Evolutionary conservation across 1,284 basidiomycete species (phyloP), one percentile per base, ranked within the genome.

Genomic region (Apiotrichum akiyoshidainum): DNA sequence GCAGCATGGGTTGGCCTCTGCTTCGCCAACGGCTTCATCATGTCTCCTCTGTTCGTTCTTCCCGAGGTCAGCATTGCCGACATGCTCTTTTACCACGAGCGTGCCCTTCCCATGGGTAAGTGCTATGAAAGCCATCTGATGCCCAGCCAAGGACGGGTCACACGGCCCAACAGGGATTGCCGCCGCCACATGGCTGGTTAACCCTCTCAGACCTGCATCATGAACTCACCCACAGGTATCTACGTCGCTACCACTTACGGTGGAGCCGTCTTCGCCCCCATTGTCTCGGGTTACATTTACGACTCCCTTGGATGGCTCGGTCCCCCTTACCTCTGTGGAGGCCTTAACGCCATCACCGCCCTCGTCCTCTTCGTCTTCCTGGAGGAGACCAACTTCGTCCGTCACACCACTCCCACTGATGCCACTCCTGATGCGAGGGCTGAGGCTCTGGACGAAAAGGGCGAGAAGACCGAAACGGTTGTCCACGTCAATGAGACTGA

Each of bases 81-180:
- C 26, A 19, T 51, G 8, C 67, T 64, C 58, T 70, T 70, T 52
- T 55, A 65, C 46, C 68, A 70, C 45, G 68, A 70, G 55, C 59
- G 68, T 17, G 61, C 60, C 7, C 59, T 63, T 14, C 62, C 61
- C 1, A 54, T 70, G 14, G 65, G 65, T 31, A 31, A 31, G 26
- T 31, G 26, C 26, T 7, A 31, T 31, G 3, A 31, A 31, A 31
- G 26, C 7, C 26, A 31, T 4, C 4, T 7, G 7, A 31, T 7
- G 26, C 26, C 26, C 3, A 31, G 26, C 26, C 26, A 31, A 31
- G 26, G 26, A 7, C 26, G 3, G 26, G 26, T 31, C 26, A 31
- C 26, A 7, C 4, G 26, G 26, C 26, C 26, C 26, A 31, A 31
- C 3, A 31, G 7, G 4, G 26, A 7, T 7, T 31, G 26, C 26